Conservation (phyloP, 768 basidiomycete genomes). For the Podaxis pistillaris region DNA sequence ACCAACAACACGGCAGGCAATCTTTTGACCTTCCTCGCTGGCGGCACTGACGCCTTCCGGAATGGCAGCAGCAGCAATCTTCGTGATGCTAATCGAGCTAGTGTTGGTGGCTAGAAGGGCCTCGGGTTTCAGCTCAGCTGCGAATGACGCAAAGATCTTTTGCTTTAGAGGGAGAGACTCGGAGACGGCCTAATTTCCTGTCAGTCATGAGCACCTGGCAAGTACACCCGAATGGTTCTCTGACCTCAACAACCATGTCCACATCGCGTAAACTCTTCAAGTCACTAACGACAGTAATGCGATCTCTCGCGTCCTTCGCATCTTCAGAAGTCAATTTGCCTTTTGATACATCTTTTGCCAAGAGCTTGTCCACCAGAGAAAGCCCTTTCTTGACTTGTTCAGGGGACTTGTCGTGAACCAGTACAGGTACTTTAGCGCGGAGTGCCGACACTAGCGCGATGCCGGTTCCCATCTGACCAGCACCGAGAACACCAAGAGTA, state of each 20-base stretch:
- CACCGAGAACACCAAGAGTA: conserved; percentile 74
- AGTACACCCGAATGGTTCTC: conserved; percentile 15
- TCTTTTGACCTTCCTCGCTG: conserved; percentile 60
- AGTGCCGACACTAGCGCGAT: conserved; percentile 88
- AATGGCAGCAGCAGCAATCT: conserved; percentile 82
- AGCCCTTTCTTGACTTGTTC: conserved; percentile 75
- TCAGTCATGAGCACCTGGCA: not conserved
- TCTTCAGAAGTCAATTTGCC: conserved; percentile 67
- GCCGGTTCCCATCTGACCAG: conserved; percentile 90
- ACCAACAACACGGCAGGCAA: conserved; percentile 82
- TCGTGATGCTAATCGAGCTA: conserved; percentile 91
- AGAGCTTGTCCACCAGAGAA: conserved; percentile 72
- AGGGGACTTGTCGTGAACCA: conserved; percentile 78
- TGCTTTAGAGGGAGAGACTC: conserved; percentile 81
- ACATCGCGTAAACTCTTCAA: conserved; percentile 68
- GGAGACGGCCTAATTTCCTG: conserved; percentile 66
- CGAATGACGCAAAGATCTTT: conserved; percentile 69
- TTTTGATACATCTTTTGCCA: conserved; percentile 88
- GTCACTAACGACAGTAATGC: conserved; percentile 58
- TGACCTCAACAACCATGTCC: conserved; percentile 89
- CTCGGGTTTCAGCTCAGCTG: conserved; percentile 62
- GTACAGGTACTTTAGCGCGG: conserved; percentile 81
- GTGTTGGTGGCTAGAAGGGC: conserved; percentile 92
- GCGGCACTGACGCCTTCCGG: conserved; percentile 54
- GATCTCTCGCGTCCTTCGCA: conserved; percentile 69